Conservation (phyloP, 2,329 filamentous ascomycete species). For the Atkinsonella texensis region DNA sequence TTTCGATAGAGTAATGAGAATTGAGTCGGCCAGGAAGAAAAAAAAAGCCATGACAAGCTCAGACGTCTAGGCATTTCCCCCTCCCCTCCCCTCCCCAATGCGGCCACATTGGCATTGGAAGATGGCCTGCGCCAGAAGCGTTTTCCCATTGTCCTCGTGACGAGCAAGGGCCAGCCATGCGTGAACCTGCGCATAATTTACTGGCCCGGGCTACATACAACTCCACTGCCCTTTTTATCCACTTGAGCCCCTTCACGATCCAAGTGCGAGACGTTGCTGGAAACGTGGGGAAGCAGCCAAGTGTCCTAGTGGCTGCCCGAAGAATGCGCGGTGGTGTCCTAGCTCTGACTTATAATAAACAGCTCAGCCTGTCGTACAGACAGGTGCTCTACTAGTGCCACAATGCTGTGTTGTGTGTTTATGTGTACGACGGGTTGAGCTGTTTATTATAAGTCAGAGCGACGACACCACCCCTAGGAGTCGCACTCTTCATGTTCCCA, state of each 20-base stretch:
- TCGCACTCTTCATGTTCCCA: background rate
- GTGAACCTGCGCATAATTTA: too few species aligned
- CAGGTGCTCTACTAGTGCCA: background rate
- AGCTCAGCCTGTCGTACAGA: background rate
- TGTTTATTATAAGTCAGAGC: constrained; percentile 1
- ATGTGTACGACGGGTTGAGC: background rate
- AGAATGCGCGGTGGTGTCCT: background rate
- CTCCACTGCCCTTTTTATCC: background rate
- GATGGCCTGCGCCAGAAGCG: background rate
- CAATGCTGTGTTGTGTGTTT: background rate
- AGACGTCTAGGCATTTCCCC: background rate
- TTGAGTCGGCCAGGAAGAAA: background rate
- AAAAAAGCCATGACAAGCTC: background rate
- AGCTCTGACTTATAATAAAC: background rate
- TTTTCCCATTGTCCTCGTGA: background rate
- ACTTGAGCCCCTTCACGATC: background rate
- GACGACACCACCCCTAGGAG: background rate
- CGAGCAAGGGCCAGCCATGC: background rate
- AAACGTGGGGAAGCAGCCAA: constrained; percentile 3
- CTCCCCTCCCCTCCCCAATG: too few species aligned
- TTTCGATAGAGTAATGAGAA: constrained; percentile 6
- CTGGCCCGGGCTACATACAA: background rate
- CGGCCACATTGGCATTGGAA: background rate
- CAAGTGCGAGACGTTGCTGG: background rate
- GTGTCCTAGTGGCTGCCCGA: constrained; percentile 1